A percentile compares a stretch with the other conserved stretches of the same genome.
phyloP scores from a whole-genome alignment of 192 early-diverging fungal genomes.

The Lobosporangium transversale region DNA sequence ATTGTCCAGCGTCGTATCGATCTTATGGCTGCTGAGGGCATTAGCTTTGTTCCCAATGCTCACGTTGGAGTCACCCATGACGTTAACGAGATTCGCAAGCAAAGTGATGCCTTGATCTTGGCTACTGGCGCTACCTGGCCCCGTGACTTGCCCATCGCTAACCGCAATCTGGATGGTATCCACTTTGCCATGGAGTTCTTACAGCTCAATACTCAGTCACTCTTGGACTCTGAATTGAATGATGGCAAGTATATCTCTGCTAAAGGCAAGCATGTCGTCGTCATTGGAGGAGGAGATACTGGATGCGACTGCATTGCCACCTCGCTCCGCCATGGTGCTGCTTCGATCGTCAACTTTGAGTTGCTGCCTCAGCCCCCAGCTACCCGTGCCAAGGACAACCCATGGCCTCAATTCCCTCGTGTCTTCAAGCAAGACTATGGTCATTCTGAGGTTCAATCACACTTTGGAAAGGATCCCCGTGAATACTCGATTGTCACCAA shows the following conservation, averaged over 20 bases:
- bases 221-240: slow-evolving; percentile 82
- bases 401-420: slow-evolving; percentile 97
- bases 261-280: slow-evolving; percentile 92
- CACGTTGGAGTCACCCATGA: slow-evolving; percentile 89
- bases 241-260: slow-evolving; percentile 84
- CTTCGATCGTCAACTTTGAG: slow-evolving; percentile 95
- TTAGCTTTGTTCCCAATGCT: slow-evolving; percentile 88
- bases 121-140: slow-evolving; percentile 98
- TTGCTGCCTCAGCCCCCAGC: slow-evolving; percentile 93
- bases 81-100: slow-evolving; percentile 68
- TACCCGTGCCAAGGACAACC: slow-evolving; percentile 87
- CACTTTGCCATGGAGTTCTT: slow-evolving; percentile 99
- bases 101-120: slow-evolving; percentile 86
- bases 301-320: slow-evolving; percentile 98
- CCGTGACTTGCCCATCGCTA: slow-evolving; percentile 91
- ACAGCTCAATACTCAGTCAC: slow-evolving; percentile 86
- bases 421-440: slow-evolving; percentile 97
- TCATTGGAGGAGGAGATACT: slow-evolving; percentile 99
- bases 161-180: slow-evolving; percentile 87
- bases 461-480: slow-evolving; percentile 95
- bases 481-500: slow-evolving; percentile 96
- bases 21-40: slow-evolving; percentile 93
- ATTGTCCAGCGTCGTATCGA: slow-evolving; percentile 94
- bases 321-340: slow-evolving; percentile 90
- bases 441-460: slow-evolving; percentile 88